Base-by-base conservation (phyloP, 2,329 filamentous ascomycete genomes). In the Fusarium secorum region DNA sequence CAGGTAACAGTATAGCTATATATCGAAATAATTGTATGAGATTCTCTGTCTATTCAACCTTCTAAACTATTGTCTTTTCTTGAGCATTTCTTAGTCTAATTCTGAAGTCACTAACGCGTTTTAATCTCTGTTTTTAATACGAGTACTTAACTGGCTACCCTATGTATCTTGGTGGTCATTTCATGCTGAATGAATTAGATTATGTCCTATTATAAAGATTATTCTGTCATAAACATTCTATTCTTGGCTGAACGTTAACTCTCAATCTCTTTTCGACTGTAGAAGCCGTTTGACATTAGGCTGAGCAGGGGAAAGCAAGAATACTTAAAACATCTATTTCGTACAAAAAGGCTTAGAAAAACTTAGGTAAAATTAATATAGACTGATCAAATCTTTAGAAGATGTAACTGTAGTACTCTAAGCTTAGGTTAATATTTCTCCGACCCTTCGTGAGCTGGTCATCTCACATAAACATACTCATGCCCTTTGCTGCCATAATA, bases 161-260 rank as follows among this genome's bases (percentile, higher is more conserved):
- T n/a, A 30, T 11, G 26, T 10, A n/a, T 5, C 4, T n/a, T 46
- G 20, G 7, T n/a, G 1, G 20, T 20, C 1, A 4, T n/a, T 28
- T n/a, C 4, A 28, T 11, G 9, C 6, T 3, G 3, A 30, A 28
- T 2, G 4, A 28, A 15, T 8, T 3, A n/a, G 7, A 15, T 8
- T 46, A 7, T 17, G 13, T n/a, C 6, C 13, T 28, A 15, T 7
- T 28, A 15, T 7, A n/a, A 4, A 45, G 4, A 3, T n/a, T 3
- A 15, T n/a, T 3, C 4, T n/a, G 3, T 13, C 7, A 11, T n/a
- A 5, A 2, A 5, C 2, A 11, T 2, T n/a, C 5, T 11, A 15
- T n/a, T 28, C 3, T 6, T 28, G 8, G 24, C 18, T 11, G 0
- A 7, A 7, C 8, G 1, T 13, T 3, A 10, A 44, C 5, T 4